Base-by-base conservation (phyloP, 768 basidiomycete genomes). In the Cystofilobasidium macerans region DNA sequence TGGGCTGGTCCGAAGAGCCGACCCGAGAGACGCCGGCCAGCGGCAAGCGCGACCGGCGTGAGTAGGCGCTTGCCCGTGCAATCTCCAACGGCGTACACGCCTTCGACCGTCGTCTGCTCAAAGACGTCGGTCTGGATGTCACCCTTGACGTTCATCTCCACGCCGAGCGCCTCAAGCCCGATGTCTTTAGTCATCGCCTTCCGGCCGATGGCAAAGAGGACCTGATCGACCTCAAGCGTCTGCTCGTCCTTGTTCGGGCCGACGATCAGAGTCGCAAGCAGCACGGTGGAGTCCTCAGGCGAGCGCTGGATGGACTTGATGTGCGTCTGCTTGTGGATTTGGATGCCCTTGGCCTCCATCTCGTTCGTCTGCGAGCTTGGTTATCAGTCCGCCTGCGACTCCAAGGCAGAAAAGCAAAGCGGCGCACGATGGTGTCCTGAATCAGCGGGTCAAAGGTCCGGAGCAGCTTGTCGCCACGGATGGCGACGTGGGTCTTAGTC, bases 1-100 rank as follows among this genome's bases (percentile, higher is more conserved):
- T 88, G 80, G 66, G 84, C 82, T 2, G 85, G 85, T 11, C 95
- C 95, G 72, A 90, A 99, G 43, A 98, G 78, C 64, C 95, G n/a
- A 1, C 24, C 51, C 45, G 51, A 3, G 7, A 63, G 26, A 9
- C 62, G 51, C 32, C 62, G 24, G 1, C 62, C 62, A 18, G 62
- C 62, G 5, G 62, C 62, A 28, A 63, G 48, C 32, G 62, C 62
- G 28, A 63, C 62, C 1, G 62, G 62, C 16, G 62, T 63, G 20
- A 63, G 51, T 6, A 63, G 62, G 4, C 48, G 33, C 62, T 63
- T 63, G 36, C 62, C 62, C 9, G 35, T 42, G 3, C 40, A n/a
- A 40, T 63, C 62, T 5, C 62, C 62, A 18, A 63, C 28, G 28
- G 51, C 35, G 30, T 54, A 63, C 1, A 63, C 53, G 11, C 51